Conservation (phyloP, 805 yeast genomes). For the Metschnikowia koreensis region DNA sequence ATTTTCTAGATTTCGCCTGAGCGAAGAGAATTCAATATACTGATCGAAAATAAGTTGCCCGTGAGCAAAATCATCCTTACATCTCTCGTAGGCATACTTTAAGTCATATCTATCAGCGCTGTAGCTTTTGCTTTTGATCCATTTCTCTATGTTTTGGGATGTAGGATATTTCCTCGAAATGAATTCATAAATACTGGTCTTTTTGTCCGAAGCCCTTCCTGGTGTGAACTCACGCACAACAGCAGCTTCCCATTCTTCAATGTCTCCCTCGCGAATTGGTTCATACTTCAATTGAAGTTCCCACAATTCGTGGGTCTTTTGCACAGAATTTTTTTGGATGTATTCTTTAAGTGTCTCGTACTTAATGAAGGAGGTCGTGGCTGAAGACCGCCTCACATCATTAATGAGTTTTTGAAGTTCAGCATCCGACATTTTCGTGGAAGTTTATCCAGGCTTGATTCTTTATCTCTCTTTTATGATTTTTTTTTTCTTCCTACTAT, state of each 20-base stretch:
- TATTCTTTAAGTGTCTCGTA: neutral
- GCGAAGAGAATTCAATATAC: conserved; percentile 5
- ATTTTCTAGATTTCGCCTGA: conserved; percentile 15
- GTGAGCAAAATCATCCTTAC: conserved; percentile 25
- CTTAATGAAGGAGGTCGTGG: neutral
- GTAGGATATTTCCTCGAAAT: conserved; percentile 2
- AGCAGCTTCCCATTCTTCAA: conserved; percentile 9
- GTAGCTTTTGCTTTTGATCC: neutral
- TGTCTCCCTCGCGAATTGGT: conserved; percentile 5
- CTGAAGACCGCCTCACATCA: neutral
- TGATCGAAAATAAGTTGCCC: conserved; percentile 23
- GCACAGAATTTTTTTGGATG: neutral
- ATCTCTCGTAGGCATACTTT: conserved; percentile 20
- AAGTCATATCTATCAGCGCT: neutral
- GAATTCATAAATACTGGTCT: neutral
- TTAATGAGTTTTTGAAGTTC: neutral
- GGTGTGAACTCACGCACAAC: conserved; percentile 1
- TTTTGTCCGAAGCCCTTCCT: neutral
- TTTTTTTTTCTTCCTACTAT: no score
- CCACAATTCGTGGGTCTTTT: conserved; percentile 1
- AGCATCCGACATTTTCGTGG: neutral
- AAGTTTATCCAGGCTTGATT: no score
- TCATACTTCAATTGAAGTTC: neutral
- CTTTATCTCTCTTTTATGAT: no score
- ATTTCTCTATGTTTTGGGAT: neutral